Percentiles rank a stretch among this genome's conserved stretches.
Evolutionary conservation across 495 filamentous ascomycete genomes (phyloP).

Genomic region (Penicillium verhagenii): DNA sequence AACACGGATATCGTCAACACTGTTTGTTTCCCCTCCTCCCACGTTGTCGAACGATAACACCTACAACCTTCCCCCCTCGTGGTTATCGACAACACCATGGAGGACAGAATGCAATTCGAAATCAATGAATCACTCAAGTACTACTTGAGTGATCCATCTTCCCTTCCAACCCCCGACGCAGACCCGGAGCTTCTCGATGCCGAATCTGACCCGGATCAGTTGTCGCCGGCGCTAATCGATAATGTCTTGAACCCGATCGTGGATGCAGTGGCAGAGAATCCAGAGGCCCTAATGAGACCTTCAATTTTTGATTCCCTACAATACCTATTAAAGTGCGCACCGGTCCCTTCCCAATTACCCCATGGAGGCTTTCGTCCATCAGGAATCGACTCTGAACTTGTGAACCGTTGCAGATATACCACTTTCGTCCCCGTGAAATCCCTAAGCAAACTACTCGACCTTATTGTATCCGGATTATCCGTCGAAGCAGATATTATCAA

Average conservation of each 20-base stretch:
- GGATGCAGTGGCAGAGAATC: conserved; percentile 87
- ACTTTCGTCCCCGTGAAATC: conserved; percentile 74
- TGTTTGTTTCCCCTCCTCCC: conserved; percentile 17
- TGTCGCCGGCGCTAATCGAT: conserved; percentile 75
- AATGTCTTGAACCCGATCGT: conserved; percentile 86
- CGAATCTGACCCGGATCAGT: conserved; percentile 84
- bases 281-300: conserved; percentile 77
- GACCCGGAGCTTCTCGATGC: conserved; percentile 82
- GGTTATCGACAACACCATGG: conserved; percentile 57
- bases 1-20: conserved; percentile 29
- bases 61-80: not conserved
- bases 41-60: conserved; percentile 5
- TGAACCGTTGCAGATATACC: conserved; percentile 72
- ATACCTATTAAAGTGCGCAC: conserved; percentile 92
- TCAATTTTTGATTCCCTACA: conserved; percentile 88
- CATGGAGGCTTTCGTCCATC: conserved; percentile 35
- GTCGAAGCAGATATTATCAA: conserved; percentile 83
- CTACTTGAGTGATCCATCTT: conserved; percentile 87
- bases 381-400: conserved; percentile 60
- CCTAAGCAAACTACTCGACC: conserved; percentile 89
- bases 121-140: conserved; percentile 93
- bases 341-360: conserved; percentile 53
- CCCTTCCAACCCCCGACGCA: conserved; percentile 83
- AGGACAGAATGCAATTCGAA: conserved; percentile 75
- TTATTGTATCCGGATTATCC: conserved; percentile 91